Base-by-base conservation (phyloP, 306 rosid genomes). In the Quercus alba region DNA sequence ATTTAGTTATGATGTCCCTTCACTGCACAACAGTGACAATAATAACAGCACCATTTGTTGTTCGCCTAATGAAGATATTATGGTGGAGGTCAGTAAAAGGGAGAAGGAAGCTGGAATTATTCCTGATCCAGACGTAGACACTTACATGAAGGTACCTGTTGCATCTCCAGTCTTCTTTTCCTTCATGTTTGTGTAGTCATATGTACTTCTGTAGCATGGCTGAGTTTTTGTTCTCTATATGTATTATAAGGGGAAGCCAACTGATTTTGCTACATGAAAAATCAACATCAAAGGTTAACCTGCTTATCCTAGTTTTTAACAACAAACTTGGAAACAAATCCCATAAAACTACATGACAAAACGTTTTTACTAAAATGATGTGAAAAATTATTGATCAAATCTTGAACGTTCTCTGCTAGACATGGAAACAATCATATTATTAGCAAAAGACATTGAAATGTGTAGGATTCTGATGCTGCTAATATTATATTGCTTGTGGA, bases 121-220 rank as follows among this genome's bases (percentile, higher is more conserved):
- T 70, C 97, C 97, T 6, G 87, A 93, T 74, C 91, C 87, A n/a
- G 97, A 93, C 64, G 23, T 89, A 71, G 96, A 93, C 80, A 88
- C 94, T 54, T 91, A 91, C 82, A 93, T 93, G 97, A 93, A 93
- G 97, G 94, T 93, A 80, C 76, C 6, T 4, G 12, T 51, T 55
- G 8, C 66, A 54, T 33, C 59, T 83, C 23, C 5, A 8, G 38
- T 13, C 18, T 57, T 57, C 20, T 15, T 5, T 57, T 5, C 46
- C 1, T 20, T 77, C 46, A 62, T 4, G 25, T 66, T 3, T 70
- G 38, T 30, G 8, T 64, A 26, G 41, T 75, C 15, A 21, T 61
- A 13, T 13, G 17, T 25, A 41, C 14, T 38, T 21, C 28, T 3
- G 46, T 46, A 70, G 15, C 56, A 70, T 70, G 14, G 2, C 21